Evolutionary conservation across 2,329 filamentous ascomycete species (phyloP).

Genomic region (Botrytis elliptica): DNA sequence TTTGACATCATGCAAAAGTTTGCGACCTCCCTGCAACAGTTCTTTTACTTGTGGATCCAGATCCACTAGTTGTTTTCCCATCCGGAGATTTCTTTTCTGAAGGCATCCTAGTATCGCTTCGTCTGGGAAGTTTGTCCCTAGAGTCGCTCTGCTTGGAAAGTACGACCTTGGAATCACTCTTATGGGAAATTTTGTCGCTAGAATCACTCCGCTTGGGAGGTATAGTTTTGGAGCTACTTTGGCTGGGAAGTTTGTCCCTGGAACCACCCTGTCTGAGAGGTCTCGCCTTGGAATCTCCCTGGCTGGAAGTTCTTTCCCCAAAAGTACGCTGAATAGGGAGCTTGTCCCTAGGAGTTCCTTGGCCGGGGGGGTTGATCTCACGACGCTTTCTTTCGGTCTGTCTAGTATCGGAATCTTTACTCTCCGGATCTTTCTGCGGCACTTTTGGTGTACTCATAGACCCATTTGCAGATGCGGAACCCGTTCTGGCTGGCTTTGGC

Average conservation of each 20-base stretch:
- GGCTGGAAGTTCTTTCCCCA: neutral
- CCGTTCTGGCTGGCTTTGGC: neutral
- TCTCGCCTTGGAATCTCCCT: neutral
- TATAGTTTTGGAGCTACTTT: neutral
- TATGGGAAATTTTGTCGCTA: too few species aligned
- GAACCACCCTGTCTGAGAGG: neutral
- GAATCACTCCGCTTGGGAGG: neutral
- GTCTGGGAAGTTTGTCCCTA: neutral
- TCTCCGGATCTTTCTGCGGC: neutral
- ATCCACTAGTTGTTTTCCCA: neutral
- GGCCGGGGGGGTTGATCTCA: neutral
- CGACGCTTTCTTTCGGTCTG: neutral
- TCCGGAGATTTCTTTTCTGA: neutral
- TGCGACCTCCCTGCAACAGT: neutral
- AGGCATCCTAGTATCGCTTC: neutral
- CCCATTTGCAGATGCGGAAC: neutral
- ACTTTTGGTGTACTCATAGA: too few species aligned
- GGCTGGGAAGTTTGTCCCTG: neutral
- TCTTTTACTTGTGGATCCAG: neutral
- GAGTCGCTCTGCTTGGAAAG: neutral
- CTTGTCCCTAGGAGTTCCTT: neutral
- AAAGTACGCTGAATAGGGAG: neutral
- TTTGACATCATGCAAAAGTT: neutral
- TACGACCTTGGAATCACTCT: too few species aligned
- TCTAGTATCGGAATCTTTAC: neutral